Conservation (phyloP, 495 filamentous ascomycete genomes). For the Sabuloglossum arenarium region DNA sequence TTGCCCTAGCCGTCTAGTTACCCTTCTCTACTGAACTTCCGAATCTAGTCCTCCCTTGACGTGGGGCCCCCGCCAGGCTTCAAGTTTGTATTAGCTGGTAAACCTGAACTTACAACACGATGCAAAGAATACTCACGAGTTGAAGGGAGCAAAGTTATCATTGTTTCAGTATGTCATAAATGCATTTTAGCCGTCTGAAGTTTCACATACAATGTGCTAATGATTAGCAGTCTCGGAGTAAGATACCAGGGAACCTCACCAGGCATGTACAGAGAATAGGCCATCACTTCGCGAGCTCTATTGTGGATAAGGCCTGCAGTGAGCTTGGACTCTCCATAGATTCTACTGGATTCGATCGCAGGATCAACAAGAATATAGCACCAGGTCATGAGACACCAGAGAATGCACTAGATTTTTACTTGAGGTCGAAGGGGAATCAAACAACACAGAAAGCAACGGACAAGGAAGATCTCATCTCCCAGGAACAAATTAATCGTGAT, state of each 20-base stretch:
- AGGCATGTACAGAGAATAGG: conserved; percentile 58
- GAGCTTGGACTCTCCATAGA: conserved; percentile 24
- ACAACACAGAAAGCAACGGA: conserved; percentile 8
- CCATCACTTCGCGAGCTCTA: conserved; percentile 45
- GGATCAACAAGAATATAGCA: background rate
- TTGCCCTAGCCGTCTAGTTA: conserved; percentile 6
- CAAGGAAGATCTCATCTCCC: conserved; percentile 14
- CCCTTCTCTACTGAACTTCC: background rate
- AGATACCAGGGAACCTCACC: conserved; percentile 29
- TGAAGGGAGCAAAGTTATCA: conserved; percentile 43
- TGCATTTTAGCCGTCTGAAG: background rate
- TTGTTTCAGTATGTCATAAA: conserved; percentile 48
- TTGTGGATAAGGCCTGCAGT: conserved; percentile 33
- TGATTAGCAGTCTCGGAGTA: conserved; percentile 17
- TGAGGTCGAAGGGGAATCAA: background rate
- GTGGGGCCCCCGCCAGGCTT: conserved; percentile 46
- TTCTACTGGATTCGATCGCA: conserved; percentile 15
- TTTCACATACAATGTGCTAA: conserved; percentile 2
- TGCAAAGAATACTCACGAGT: conserved; percentile 69
- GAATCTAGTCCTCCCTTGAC: conserved; percentile 12
- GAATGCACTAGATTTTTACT: too few species aligned
- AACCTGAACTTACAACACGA: conserved; percentile 46
- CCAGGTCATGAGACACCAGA: too few species aligned
- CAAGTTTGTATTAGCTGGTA: conserved; percentile 64
- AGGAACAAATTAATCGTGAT: conserved; percentile 47